These are phyloP conservation scores for Aspergillus clavatus DNA, from an alignment of 2,329 filamentous ascomycete genomes.

Conservation along the genomic window DNA sequence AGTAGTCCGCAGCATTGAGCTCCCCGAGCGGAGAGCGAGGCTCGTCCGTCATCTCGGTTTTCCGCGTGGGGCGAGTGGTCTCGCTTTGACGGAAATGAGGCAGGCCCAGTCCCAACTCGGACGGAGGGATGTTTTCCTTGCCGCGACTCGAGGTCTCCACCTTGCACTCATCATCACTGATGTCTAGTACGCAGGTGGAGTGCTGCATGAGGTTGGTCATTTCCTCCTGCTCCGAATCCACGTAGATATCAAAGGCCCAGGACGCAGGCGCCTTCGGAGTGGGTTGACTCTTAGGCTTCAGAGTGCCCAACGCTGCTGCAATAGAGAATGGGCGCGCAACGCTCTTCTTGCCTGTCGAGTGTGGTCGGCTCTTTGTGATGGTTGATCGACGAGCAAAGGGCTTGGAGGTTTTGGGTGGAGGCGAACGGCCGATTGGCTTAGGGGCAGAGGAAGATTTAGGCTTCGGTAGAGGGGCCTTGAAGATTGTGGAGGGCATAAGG, in stretches of 20 bases:
- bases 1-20: constrained; percentile 64
- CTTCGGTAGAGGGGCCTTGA: constrained; percentile 32
- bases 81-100: constrained; percentile 34
- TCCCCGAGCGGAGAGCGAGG: constrained; percentile 63
- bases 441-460: constrained; percentile 52
- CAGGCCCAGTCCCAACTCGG: constrained; percentile 55
- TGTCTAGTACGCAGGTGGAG: constrained; percentile 78
- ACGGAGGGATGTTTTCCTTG: constrained; percentile 90
- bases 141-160: constrained; percentile 54
- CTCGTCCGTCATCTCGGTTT: constrained; percentile 58
- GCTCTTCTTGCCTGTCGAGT: constrained; percentile 52
- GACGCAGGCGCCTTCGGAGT: constrained; percentile 42
- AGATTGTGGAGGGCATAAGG: constrained; percentile 20
- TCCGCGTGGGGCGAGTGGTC: constrained; percentile 27
- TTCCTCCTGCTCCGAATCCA: constrained; percentile 85
- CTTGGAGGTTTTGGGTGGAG: constrained; percentile 65
- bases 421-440: constrained; percentile 75
- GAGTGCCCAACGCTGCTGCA: constrained; percentile 63
- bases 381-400: constrained; percentile 64
- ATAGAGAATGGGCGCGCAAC: constrained; percentile 69
- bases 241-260: constrained; percentile 93
- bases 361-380: constrained; percentile 62
- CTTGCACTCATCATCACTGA: constrained; percentile 75
- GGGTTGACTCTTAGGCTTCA: constrained; percentile 48
- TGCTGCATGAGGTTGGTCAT: constrained; percentile 92